Conservation (phyloP, 2,329 filamentous ascomycete species). For the Fusarium mangiferae region DNA sequence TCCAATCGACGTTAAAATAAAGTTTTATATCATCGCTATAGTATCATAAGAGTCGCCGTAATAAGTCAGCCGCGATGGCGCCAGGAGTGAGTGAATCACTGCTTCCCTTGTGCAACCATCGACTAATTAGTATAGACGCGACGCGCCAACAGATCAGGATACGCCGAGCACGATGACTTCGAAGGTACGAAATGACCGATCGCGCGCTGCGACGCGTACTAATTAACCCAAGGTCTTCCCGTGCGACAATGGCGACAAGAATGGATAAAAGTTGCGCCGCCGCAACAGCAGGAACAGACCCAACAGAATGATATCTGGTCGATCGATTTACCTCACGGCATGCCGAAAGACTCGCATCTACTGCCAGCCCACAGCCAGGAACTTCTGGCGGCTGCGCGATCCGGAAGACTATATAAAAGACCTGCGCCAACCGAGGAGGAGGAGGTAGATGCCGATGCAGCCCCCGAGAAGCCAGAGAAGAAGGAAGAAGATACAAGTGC, state of each 20-base stretch:
- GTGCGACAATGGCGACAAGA: conserved; percentile 90
- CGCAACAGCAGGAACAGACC: conserved; percentile 69
- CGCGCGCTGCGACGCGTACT: conserved; percentile 22
- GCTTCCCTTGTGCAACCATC: conserved; percentile 8
- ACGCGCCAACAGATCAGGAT: conserved; percentile 66
- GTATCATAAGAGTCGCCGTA: background rate
- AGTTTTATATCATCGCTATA: background rate
- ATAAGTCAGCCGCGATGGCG: conserved; percentile 49
- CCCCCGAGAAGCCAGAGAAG: conserved; percentile 65
- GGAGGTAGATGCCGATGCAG: conserved; percentile 61
- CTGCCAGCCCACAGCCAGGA: conserved; percentile 84
- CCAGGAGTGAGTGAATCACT: conserved; percentile 50
- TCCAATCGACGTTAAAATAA: conserved; percentile 2
- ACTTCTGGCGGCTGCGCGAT: conserved; percentile 82
- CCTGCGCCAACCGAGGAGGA: conserved; percentile 71
- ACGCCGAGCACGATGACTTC: conserved; percentile 70
- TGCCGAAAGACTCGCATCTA: conserved; percentile 87
- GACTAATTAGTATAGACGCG: conserved; percentile 57
- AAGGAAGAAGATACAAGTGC: conserved; percentile 69
- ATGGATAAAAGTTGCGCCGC: conserved; percentile 74
- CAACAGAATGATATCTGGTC: conserved; percentile 76
- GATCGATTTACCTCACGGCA: conserved; percentile 77
- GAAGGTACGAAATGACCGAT: conserved; percentile 57
- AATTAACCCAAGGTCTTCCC: conserved; percentile 72
- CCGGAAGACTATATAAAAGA: conserved; percentile 79